Base-by-base conservation (phyloP, 768 basidiomycete species). In the Pleurotus platypus region DNA sequence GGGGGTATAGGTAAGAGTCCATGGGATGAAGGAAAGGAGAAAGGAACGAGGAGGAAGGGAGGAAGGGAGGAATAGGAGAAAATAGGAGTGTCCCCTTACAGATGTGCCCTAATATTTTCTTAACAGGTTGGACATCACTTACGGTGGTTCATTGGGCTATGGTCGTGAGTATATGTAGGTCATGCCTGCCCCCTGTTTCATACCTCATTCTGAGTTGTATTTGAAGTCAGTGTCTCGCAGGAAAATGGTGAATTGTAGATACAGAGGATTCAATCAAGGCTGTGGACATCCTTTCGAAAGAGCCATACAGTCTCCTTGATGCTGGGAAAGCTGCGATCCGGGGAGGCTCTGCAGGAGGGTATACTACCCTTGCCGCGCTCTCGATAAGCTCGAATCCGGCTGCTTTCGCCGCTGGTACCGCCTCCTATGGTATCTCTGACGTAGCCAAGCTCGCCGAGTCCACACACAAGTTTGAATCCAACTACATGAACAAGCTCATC, bases 301-400 rank as follows among this genome's bases (percentile, higher is more conserved):
- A 67, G 1, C 76, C 78, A 0, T 68, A 81, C 30, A 72, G 77
- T 7, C 79, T 86, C 61, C 77, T 90, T 56, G 91, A 94, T 59
- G 70, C 74, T 1, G 69, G 79, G 47, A 85, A 90, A 5, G 75
- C 81, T 4, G 81, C 83, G n/a, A 85, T 93, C 59, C 83, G 87
- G 2, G 92, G 92, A 1, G 76, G 81, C 0, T 89, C 87, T 9
- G 80, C 89, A 5, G 90, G 91, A 2, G 91, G 91, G 0, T 90
- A 77, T 67, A 90, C 89, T 1, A 76, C 78, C 5, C 79, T 94
- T 30, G 68, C 84, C 8, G 66, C 72, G 1, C 55, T 79, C 2
- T 75, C 76, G 11, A 75, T 70, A 9, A 70, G 73, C 9, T 69
- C 75, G 0, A 67, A 75, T 16, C 66, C 69, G 11, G 72, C 67